phyloP scores from a whole-genome alignment of 768 basidiomycete genomes.

The Russula sp. region DNA sequence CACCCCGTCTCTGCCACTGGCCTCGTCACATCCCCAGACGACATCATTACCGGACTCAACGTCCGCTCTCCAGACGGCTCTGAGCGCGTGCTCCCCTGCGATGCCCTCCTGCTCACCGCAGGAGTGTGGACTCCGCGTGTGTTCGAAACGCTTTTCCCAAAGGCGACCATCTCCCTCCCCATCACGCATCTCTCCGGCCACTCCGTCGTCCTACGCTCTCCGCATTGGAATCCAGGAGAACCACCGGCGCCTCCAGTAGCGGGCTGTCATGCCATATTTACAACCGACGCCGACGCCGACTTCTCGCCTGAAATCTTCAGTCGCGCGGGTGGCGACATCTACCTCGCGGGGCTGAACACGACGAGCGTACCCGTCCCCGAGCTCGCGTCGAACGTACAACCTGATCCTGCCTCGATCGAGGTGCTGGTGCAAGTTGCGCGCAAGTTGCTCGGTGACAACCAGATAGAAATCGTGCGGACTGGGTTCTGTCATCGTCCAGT shows the following conservation, averaged over 20 bases:
- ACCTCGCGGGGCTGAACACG: slow-evolving; percentile 32
- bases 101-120: slow-evolving; percentile 33
- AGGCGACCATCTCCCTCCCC: slow-evolving; percentile 28
- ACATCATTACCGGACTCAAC: slow-evolving; percentile 4
- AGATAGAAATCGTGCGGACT: slow-evolving; percentile 26
- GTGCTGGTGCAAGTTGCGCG: slow-evolving; percentile 18
- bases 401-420: slow-evolving; percentile 12
- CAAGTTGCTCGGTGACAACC: slow-evolving; percentile 22
- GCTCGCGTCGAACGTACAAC: slow-evolving; percentile 24
- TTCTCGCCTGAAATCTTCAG: slow-evolving; percentile 34
- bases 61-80: slow-evolving; percentile 9
- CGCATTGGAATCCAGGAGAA: slow-evolving; percentile 22
- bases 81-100: slow-evolving; percentile 27
- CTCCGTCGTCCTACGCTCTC: slow-evolving; percentile 28
- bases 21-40: slow-evolving; percentile 25
- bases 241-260: not conserved
- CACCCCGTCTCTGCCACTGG: slow-evolving; percentile 23
- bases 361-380: slow-evolving; percentile 26
- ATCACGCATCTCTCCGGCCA: slow-evolving; percentile 30
- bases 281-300: slow-evolving; percentile 26
- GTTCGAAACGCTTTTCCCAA: slow-evolving; percentile 31
- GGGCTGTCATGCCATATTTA: slow-evolving; percentile 32
- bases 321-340: slow-evolving; percentile 30
- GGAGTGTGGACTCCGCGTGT: slow-evolving; percentile 36
- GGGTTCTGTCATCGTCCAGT: slow-evolving; percentile 36